Base-by-base conservation (phyloP, 495 filamentous ascomycete species). In the Trichoderma asperelloides region DNA sequence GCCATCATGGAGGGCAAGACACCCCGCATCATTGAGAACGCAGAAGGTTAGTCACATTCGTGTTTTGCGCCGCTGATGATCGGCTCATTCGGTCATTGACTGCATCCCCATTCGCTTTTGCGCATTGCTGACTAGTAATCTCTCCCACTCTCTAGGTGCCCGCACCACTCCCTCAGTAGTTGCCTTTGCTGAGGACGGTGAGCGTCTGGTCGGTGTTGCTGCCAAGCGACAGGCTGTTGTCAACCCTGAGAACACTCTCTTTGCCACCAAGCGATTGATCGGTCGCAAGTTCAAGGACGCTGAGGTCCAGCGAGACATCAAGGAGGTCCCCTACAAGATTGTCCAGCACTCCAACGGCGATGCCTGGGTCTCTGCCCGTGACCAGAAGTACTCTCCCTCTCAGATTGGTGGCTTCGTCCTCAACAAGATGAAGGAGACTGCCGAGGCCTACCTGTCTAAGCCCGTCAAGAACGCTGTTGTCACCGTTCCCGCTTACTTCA, bases 161-260 rank as follows among this genome's bases (percentile, higher is more conserved):
- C 87, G 95, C 72, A 98, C 95, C 77, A 98, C 95, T 43, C 95
- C 95, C 47, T 98, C 95, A 21, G 93, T 97, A 40, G 94, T 98
- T 70, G 95, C 91, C 72, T 98, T 98, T 80, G 90, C 95, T 57
- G 88, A 96, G 85, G 66, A 96, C 91, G 96, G 96, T 68, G 95
- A 98, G 86, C 91, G 96, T 69, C 82, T 98, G 67, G 95, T 98
- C 70, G 95, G 95, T 90, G 92, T 98, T 71, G 92, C 95, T 63
- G 95, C 95, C 70, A 98, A 98, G 87, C 94, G 95, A 75, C 95
- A 98, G 80, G 95, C 95, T 63, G 96, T 98, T 72, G 96, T 98
- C 72, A 98, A 98, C 85, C 95, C 95, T 3, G 95, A 98, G 79
- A 98, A 98, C 82, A 98, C 95, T 63, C 88, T 98, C 63, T 98